Evolutionary conservation across 495 filamentous ascomycete genomes (phyloP), one percentile per base, ranked within the genome.

Genomic region (Aspergillus nidulans): DNA sequence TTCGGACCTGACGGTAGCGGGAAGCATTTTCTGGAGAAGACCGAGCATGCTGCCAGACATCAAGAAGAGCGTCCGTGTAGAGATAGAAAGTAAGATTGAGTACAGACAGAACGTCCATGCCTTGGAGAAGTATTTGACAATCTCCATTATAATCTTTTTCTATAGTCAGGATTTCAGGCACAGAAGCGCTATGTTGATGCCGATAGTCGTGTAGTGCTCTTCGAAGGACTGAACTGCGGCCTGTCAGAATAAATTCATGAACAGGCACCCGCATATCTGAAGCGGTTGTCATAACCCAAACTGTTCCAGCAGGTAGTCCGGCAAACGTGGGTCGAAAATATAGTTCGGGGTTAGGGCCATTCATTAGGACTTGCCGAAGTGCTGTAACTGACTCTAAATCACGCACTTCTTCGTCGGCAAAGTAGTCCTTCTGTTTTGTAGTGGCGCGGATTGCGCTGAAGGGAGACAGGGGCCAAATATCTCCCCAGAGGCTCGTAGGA

Each of bases 231-330:
- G 79, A 71, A 56, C 90, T 96, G 48, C 94, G 80, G 1, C 83
- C 87, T 15, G 81, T 74, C 7, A 97, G 65, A 40, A 97, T 74
- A 67, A 90, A 94, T 45, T 84, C 81, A 66, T 97, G 92, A n/a
- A 88, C 76, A 16, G 94, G 91, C 28, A 98, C 84, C 36, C 68
- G 66, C 26, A 89, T 64, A 10, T 87, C 80, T 9, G 87, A 88
- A 18, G 74, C 64, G 0, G 79, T 76, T 23, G 81, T 85, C 1
- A 80, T 85, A 43, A 79, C 28, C 62, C 73, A 77, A 21, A 80
- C 55, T 44, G 75, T 72, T 46, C 75, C 78, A 3, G 38, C 59
- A 42, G 55, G 44, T 40, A 21, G 41, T 15, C 59, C 53, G 34
- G 54, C 38, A 13, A 56, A 56, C 16, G 63, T n/a, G 16, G 67